These are phyloP conservation scores for Cyberlindnera japonica DNA, from an alignment of 805 yeast species.

Conservation along the genomic window DNA sequence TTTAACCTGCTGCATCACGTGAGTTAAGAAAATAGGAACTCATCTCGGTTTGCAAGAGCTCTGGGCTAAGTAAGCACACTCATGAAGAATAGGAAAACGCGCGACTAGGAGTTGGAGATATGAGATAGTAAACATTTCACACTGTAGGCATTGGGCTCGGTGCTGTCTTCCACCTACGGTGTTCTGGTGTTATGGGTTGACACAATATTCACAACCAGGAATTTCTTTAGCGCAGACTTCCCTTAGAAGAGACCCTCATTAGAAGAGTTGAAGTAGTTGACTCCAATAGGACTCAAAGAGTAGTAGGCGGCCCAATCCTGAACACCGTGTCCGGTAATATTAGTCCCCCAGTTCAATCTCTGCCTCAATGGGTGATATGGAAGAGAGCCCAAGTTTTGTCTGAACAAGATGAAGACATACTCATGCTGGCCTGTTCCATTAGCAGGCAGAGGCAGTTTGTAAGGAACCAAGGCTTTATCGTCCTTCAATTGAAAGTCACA, in stretches of 20 bases:
- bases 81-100: too few species aligned
- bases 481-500: constrained; percentile 8
- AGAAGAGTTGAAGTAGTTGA: constrained; percentile 20
- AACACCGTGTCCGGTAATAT: constrained; percentile 18
- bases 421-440: constrained; percentile 15
- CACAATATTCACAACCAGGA: too few species aligned
- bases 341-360: constrained; percentile 26
- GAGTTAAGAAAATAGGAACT: too few species aligned
- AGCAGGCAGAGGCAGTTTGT: constrained; percentile 19
- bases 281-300: constrained; percentile 19
- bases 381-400: constrained; percentile 18
- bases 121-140: too few species aligned
- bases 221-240: background rate
- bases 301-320: constrained; percentile 23
- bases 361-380: constrained; percentile 16
- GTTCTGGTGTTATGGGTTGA: too few species aligned
- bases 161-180: too few species aligned
- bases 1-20: too few species aligned
- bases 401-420: constrained; percentile 20
- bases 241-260: constrained; percentile 17
- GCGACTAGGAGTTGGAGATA: too few species aligned
- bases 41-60: too few species aligned
- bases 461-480: constrained; percentile 15
- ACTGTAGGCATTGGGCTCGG: too few species aligned
- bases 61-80: too few species aligned